phyloP scores from a whole-genome alignment of 73 alveolate species.

The Tetrahymena malaccensis region DNA sequence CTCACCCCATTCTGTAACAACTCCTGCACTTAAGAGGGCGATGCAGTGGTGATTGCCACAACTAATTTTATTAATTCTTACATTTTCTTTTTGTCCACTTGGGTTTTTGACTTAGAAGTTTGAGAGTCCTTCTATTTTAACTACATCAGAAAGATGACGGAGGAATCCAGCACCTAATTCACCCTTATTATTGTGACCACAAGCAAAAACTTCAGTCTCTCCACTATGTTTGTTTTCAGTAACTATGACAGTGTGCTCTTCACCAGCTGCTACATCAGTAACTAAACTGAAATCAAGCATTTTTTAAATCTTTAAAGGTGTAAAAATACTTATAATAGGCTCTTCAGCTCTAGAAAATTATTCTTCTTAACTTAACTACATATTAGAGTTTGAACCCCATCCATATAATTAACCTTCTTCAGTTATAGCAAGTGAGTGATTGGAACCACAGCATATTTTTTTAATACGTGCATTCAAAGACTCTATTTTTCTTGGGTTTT shows the following conservation, averaged over 20 bases:
- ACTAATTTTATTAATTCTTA: constrained; percentile 36
- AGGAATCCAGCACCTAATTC: constrained; percentile 69
- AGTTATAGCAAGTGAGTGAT: constrained; percentile 61
- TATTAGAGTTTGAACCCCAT: constrained; percentile 74
- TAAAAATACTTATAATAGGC: constrained; percentile 54
- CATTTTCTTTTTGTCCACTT: constrained; percentile 41
- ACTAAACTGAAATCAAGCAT: constrained; percentile 41
- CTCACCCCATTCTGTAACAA: constrained; percentile 84
- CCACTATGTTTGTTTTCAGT: constrained; percentile 26
- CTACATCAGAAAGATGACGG: constrained; percentile 54
- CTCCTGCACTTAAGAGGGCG: constrained; percentile 64
- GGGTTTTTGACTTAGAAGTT: constrained; percentile 43
- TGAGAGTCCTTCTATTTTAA: constrained; percentile 57
- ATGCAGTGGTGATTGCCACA: constrained; percentile 75
- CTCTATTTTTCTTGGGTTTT: constrained; percentile 57
- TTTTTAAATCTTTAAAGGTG: constrained; percentile 29
- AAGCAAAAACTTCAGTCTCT: constrained; percentile 56
- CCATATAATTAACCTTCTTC: constrained; percentile 61
- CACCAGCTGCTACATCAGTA: constrained; percentile 71
- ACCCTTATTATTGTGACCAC: constrained; percentile 76
- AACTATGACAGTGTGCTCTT: constrained; percentile 56
- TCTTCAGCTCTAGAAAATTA: constrained; percentile 49
- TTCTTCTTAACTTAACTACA: constrained; percentile 56
- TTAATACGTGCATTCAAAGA: constrained; percentile 37
- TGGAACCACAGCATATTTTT: constrained; percentile 57